Conservation (phyloP, 495 filamentous ascomycete genomes). For the Aspergillus carlsbadensis region DNA sequence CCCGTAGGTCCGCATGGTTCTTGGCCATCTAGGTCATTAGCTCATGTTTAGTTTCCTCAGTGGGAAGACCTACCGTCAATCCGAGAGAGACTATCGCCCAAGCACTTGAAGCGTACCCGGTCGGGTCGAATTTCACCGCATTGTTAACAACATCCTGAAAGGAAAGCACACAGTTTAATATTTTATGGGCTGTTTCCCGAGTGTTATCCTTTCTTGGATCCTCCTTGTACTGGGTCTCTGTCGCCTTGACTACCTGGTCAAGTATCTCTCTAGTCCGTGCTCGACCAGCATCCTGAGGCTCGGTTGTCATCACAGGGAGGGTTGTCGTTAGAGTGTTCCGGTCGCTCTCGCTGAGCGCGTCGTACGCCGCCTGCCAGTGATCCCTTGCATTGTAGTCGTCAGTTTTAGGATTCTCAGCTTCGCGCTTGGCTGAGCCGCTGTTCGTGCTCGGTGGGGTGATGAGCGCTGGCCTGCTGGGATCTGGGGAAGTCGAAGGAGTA, state of each 20-base stretch:
- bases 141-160: background rate
- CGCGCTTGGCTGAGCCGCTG: background rate
- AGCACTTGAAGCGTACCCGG: background rate
- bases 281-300: background rate
- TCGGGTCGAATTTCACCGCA: constrained; percentile 2
- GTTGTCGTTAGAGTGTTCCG: background rate
- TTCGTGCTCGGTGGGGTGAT: background rate
- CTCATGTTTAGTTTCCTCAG: background rate
- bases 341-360: background rate
- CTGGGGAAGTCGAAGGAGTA: background rate
- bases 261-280: background rate
- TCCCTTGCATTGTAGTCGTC: background rate
- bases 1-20: constrained; percentile 7
- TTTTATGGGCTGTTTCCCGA: constrained; percentile 3
- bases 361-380: constrained; percentile 1
- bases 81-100: constrained; percentile 4
- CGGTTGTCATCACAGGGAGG: background rate
- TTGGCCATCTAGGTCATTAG: constrained; percentile 12
- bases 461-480: background rate
- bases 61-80: constrained; percentile 2
- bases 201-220: background rate
- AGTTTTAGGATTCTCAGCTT: background rate
- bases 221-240: constrained; percentile 1
- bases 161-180: background rate
- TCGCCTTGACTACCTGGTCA: background rate